A percentile compares a stretch with the other conserved stretches of the same genome.
These are phyloP conservation scores for Ammopiptanthus mongolicus DNA, from an alignment of 306 rosid genomes.

Conservation along the genomic window DNA sequence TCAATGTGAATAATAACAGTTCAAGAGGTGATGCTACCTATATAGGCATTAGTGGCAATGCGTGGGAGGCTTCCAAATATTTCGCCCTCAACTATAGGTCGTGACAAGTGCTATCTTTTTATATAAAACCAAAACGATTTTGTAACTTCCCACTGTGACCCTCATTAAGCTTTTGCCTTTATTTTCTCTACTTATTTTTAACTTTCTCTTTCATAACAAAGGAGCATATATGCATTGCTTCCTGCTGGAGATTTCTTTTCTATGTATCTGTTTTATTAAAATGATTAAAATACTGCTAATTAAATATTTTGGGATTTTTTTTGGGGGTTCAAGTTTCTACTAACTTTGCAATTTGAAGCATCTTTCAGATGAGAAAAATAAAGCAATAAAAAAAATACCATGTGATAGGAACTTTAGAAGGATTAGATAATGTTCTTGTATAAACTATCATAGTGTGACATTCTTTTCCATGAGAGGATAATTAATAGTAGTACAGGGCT, in stretches of 20 bases:
- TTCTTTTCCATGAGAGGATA: background rate
- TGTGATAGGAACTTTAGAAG: conserved; percentile 28
- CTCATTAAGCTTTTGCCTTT: conserved; percentile 37
- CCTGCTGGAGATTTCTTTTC: conserved; percentile 47
- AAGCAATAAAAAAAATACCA: conserved; percentile 8
- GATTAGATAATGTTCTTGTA: conserved; percentile 16
- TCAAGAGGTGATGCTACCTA: conserved; percentile 16
- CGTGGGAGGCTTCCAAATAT: conserved; percentile 14
- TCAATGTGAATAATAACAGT: background rate
- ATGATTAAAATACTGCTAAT: conserved; percentile 13
- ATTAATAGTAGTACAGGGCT: background rate
- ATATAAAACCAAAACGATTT: background rate
- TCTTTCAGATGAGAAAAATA: background rate
- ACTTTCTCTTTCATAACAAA: conserved; percentile 48
- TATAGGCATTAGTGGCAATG: conserved; percentile 17
- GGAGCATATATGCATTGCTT: conserved; percentile 85
- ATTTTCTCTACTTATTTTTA: conserved; percentile 23
- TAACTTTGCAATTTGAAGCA: conserved; percentile 14
- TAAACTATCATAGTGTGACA: background rate
- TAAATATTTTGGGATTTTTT: background rate
- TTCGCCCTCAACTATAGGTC: conserved; percentile 6
- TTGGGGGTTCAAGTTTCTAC: background rate
- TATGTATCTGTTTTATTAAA: conserved; percentile 8
- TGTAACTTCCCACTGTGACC: conserved; percentile 23
- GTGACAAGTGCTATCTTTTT: conserved; percentile 34